Evolutionary conservation across 139 green algal genomes (phyloP), one percentile per base, ranked within the genome.

Genomic region (Coelastrella sp.): DNA sequence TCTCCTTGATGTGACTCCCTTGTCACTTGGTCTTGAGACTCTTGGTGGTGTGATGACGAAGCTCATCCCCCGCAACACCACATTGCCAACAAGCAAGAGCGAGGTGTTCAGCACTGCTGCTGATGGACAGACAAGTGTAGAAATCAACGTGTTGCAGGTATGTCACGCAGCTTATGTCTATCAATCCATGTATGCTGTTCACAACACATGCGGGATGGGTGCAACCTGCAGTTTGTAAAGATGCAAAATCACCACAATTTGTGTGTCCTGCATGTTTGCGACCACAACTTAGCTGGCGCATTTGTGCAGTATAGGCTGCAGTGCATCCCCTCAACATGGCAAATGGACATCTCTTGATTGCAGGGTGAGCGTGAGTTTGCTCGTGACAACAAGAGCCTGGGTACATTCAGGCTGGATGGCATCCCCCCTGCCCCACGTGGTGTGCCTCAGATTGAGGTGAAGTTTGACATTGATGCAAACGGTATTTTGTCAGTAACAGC

Each of bases 381-480:
- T 3, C 83, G 77, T 67, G 96, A 99, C 92, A 99, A 99, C 95
- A 99, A 99, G 94, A 94, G 84, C 41, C 90, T 99, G 85, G 97
- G 97, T 74, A 98, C 94, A 83, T 99, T 98, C 93, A 88, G 96
- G 37, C 90, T 99, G 79, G 97, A 99, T 83, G 97, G 97, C 83
- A 99, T 99, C 83, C 97, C 97, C 37, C 93, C 97, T n/a, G 97
- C 97, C 0, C 94, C 97, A 0, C 94, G 97, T 48, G 97, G 97
- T 32, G 93, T 99, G 40, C 96, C 96, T 8, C 97, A 99, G 88
- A 92, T 98, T 34, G 96, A 99, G 90, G 97, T 99, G 40, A 98
- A 98, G 91, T 99, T 99, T 85, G 97, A 99, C 93, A 99, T 99
- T 85, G 97, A 99, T 84, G 97, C 97, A 86, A 99, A 99, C 88